Base-by-base conservation (phyloP, 805 yeast genomes). In the Ogataea nonfermentans region DNA sequence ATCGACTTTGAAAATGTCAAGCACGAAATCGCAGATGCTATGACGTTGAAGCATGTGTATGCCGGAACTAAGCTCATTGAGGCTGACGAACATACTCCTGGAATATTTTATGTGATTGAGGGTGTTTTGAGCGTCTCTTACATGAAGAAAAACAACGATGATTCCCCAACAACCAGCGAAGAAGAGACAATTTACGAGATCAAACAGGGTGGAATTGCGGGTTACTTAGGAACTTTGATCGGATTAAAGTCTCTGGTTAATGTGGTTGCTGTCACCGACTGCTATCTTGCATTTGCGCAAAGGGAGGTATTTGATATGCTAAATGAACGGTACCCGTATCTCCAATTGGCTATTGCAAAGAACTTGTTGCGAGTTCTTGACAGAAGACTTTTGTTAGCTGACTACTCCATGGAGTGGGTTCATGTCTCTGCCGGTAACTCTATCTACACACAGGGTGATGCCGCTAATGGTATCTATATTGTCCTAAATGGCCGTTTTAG, bases 371-470 rank as follows among this genome's bases (percentile, higher is more conserved):
- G 69, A n/a, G 69, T 84, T 2, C 61, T 93, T 27, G 81, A 90
- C 20, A 67, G 74, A 20, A 76, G 84, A 40, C 68, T 91, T 26
- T 62, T 84, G 26, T 77, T 83, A 40, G 76, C 93, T 29, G 98
- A 91, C 56, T 87, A 85, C 61, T 96, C 97, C 0, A 66, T 93
- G 36, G 99, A 93, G 60, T 91, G 98, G 98, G 79, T 90, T 28
- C 96, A 88, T 43, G 70, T 85, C 9, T 79, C 79, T n/a, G 91
- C 97, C 2, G 96, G 97, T 0, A 81, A 82, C 35, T 72, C 81
- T 0, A 61, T 93, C 14, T 88, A 84, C 53, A 73, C 78, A 2
- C 93, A 91, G 57, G 95, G 88, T 2, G 93, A 87, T 37, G 74
- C 75, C 13, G 95, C 98, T 0, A 90, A 88, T 57, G 95, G 96